Conservation (phyloP, 306 rosid species). For the Gleditsia sinensis region DNA sequence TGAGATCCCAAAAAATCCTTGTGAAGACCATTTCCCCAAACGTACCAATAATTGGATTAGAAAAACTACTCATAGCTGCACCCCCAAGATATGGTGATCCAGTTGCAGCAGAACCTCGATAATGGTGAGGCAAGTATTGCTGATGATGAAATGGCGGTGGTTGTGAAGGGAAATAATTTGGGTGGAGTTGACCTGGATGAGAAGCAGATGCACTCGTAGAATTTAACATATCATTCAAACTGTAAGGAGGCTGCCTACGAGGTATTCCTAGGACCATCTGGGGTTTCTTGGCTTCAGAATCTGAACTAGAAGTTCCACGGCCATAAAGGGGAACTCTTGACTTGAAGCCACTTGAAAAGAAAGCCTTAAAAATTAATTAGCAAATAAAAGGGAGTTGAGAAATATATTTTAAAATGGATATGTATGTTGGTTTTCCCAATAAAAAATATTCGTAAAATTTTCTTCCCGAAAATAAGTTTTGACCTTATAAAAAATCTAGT, state of each 20-base stretch:
- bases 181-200: conserved; percentile 49
- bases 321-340: conserved; percentile 79
- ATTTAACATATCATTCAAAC: conserved; percentile 38
- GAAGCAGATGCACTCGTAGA: conserved; percentile 40
- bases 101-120: conserved; percentile 51
- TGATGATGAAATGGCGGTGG: conserved; percentile 52
- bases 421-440: too few species aligned
- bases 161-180: conserved; percentile 53
- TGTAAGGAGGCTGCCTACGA: conserved; percentile 64
- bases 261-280: conserved; percentile 58
- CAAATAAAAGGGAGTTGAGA: too few species aligned
- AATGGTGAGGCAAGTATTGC: conserved; percentile 54
- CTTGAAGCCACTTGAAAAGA: conserved; percentile 86
- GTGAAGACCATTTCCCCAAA: conserved; percentile 78
- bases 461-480: too few species aligned
- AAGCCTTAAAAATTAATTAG: too few species aligned
- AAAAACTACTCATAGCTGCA: conserved; percentile 52
- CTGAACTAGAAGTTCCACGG: conserved; percentile 57
- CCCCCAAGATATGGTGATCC: conserved; percentile 58
- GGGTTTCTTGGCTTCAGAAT: conserved; percentile 55
- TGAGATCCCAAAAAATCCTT: conserved; percentile 66
- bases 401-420: too few species aligned
- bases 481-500: too few species aligned
- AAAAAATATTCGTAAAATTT: too few species aligned
- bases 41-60: conserved; percentile 70